A percentile compares a stretch with the other conserved stretches of the same genome.
phyloP scores from a whole-genome alignment of 2,329 filamentous ascomycete genomes.

The Apiospora kogelbergensis region DNA sequence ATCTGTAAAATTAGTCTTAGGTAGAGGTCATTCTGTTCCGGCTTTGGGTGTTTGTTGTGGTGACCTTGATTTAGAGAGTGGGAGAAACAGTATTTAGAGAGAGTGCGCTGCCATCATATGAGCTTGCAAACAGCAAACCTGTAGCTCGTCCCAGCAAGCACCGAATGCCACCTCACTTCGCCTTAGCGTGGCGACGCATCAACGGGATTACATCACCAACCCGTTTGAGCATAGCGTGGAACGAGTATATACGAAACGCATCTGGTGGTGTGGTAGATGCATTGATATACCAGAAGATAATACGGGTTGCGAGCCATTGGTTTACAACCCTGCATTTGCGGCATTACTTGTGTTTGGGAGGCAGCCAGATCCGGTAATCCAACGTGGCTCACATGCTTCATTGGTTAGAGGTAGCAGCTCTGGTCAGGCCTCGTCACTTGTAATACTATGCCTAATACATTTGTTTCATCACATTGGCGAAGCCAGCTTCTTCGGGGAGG shows the following conservation, averaged over 20 bases:
- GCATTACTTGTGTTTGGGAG: not conserved
- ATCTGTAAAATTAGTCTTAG: too few relatives aligned
- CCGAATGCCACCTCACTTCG: too few relatives aligned
- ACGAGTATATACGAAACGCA: not conserved
- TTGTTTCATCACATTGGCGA: not conserved
- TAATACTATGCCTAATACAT: not conserved
- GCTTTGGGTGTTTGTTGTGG: too few relatives aligned
- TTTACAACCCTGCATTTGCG: not conserved
- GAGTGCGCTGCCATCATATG: too few relatives aligned
- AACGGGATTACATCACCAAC: not conserved
- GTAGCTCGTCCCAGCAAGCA: too few relatives aligned
- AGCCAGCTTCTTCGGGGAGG: not conserved
- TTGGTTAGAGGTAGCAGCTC: not conserved
- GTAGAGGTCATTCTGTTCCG: too few relatives aligned
- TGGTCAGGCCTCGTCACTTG: not conserved
- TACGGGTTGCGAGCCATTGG: not conserved
- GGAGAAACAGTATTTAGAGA: too few relatives aligned
- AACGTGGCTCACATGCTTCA: not conserved
- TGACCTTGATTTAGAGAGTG: too few relatives aligned
- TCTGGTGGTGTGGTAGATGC: not conserved
- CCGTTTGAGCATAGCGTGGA: not conserved
- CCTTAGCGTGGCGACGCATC: not conserved
- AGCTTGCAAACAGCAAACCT: too few relatives aligned
- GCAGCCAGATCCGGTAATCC: not conserved
- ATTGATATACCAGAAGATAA: not conserved